Percentiles rank a stretch among this genome's conserved stretches.
phyloP scores from a whole-genome alignment of 1,139 yeast genomes.

The Casaregolazyma lundiana region DNA sequence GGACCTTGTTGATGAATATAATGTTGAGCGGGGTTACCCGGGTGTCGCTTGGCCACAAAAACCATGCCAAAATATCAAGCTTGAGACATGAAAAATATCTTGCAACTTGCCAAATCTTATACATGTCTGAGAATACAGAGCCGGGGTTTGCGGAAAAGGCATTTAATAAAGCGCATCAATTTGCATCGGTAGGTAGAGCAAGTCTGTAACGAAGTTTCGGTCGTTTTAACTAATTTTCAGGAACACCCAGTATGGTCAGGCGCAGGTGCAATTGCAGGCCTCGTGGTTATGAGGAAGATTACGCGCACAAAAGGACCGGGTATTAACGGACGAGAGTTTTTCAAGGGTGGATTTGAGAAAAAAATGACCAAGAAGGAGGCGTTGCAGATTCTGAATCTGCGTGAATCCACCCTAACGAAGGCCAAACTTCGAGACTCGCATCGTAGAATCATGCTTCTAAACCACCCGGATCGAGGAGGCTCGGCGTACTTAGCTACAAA shows the following conservation, averaged over 20 bases:
- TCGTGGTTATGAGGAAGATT: constrained; percentile 48
- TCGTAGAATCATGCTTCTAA: constrained; percentile 85
- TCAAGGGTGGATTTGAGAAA: constrained; percentile 82
- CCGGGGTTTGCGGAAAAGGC: constrained; percentile 60
- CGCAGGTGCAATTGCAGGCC: constrained; percentile 56
- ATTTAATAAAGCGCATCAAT: constrained; percentile 44
- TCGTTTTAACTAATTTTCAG: constrained; percentile 15
- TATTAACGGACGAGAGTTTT: constrained; percentile 63
- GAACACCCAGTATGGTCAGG: constrained; percentile 76
- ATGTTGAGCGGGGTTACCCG: not conserved
- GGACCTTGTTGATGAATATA: not conserved
- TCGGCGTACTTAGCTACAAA: constrained; percentile 93
- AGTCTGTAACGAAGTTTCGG: not conserved
- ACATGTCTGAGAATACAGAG: not conserved
- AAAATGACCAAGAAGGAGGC: constrained; percentile 94
- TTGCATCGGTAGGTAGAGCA: constrained; percentile 22
- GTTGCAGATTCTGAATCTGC: constrained; percentile 75
- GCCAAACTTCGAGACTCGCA: constrained; percentile 86
- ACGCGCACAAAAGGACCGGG: constrained; percentile 71
- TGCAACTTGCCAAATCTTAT: not conserved
- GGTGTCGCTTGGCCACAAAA: not conserved
- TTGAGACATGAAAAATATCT: too few relatives aligned
- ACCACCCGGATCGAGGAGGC: constrained; percentile 98
- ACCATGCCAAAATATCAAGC: not conserved
- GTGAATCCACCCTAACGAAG: constrained; percentile 71